These are phyloP conservation scores for Suhomyces prunicola DNA, from an alignment of 805 yeast species.

Conservation along the genomic window DNA sequence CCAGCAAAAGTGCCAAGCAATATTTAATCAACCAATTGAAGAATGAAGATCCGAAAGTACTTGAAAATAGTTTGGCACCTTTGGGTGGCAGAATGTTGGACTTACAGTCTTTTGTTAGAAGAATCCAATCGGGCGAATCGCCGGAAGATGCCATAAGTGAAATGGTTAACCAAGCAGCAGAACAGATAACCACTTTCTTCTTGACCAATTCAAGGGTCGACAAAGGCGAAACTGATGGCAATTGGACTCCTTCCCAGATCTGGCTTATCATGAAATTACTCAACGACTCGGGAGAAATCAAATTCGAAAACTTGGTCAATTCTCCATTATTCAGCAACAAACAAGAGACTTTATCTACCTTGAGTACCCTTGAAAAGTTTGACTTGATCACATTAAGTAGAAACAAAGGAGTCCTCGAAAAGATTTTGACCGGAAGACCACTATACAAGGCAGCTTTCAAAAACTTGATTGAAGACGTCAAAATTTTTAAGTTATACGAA, in stretches of 20 bases:
- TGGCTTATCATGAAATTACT: conserved; percentile 77
- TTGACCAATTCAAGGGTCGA: conserved; percentile 25
- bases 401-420: conserved; percentile 69
- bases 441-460: conserved; percentile 76
- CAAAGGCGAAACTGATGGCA: conserved; percentile 31
- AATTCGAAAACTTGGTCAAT: conserved; percentile 50
- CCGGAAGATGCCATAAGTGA: conserved; percentile 74
- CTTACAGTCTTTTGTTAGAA: conserved; percentile 82
- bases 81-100: conserved; percentile 96
- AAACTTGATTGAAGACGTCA: conserved; percentile 55
- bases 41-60: conserved; percentile 27
- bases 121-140: conserved; percentile 83
- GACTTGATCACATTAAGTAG: conserved; percentile 72
- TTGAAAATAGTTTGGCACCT: conserved; percentile 63
- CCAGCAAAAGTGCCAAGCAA: conserved; percentile 60
- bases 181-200: conserved; percentile 82
- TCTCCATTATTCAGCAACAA: conserved; percentile 59
- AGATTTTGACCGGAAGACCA: conserved; percentile 79
- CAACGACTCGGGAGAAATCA: conserved; percentile 45
- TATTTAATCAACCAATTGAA: conserved; percentile 61
- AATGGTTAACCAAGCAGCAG: conserved; percentile 80
- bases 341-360: conserved; percentile 43
- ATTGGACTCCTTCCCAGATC: conserved; percentile 75
- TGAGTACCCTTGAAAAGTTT: conserved; percentile 71
- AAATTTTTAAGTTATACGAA: conserved; percentile 60